phyloP scores from a whole-genome alignment of 2,329 filamentous ascomycete species.

The Alternaria brassicae region DNA sequence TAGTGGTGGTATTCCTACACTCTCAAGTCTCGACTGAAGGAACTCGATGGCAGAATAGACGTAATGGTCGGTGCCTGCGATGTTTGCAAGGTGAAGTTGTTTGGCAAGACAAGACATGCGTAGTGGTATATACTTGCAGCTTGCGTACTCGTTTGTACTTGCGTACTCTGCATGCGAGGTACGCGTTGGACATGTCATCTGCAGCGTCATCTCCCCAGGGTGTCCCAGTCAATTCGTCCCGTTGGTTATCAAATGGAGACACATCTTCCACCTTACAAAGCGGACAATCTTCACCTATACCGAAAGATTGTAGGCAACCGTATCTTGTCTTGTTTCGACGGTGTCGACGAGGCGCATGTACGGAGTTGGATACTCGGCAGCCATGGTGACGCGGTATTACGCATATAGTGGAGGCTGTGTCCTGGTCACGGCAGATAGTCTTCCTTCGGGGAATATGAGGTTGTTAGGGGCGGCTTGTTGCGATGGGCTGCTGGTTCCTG shows the following conservation, averaged over 20 bases:
- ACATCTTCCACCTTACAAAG: background rate
- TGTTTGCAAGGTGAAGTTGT: background rate
- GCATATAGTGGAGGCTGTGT: constrained; percentile 4
- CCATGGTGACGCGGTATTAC: background rate
- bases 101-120: background rate
- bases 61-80: background rate
- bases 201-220: background rate
- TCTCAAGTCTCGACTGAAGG: no score
- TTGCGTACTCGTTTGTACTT: background rate
- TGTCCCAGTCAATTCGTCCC: background rate
- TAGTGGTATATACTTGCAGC: no score
- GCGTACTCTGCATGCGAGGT: constrained; percentile 2
- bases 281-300: background rate
- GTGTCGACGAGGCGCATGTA: background rate
- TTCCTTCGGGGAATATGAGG: background rate
- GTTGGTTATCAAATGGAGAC: background rate
- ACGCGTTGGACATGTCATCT: background rate
- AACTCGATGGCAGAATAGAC: background rate
- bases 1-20: no score
- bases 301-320: background rate
- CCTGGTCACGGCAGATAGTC: background rate
- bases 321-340: background rate
- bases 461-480: constrained; percentile 2
- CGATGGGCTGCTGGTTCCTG: constrained; percentile 8
- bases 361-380: background rate